A percentile compares a stretch with the other conserved stretches of the same genome.
These are phyloP conservation scores for Seiridium unicorne DNA, from an alignment of 2,329 filamentous ascomycete genomes.

Conservation along the genomic window DNA sequence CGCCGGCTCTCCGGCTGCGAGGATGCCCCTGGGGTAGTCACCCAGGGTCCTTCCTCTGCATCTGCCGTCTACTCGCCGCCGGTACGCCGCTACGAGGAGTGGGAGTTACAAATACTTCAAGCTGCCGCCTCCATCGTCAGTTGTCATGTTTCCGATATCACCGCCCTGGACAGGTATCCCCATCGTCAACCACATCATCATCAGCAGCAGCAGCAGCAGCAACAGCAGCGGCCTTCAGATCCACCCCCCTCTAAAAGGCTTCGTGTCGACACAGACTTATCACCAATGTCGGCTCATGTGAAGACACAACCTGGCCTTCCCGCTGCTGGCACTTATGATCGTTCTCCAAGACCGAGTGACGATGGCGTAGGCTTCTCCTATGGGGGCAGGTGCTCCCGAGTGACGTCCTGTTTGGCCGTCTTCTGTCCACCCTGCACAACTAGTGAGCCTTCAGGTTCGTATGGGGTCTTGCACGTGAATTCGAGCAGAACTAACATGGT, in stretches of 20 bases:
- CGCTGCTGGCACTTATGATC: background rate
- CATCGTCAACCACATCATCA: conserved; percentile 20
- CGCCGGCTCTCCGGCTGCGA: conserved; percentile 40
- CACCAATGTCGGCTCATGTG: conserved; percentile 22
- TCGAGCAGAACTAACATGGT: conserved; percentile 16
- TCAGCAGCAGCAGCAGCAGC: background rate
- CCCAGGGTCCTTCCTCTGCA: conserved; percentile 28
- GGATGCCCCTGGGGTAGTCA: conserved; percentile 32
- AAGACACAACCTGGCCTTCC: conserved; percentile 15
- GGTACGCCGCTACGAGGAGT: conserved; percentile 19
- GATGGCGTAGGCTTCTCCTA: background rate
- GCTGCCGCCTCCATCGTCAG: conserved; percentile 32
- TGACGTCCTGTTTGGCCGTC: conserved; percentile 3
- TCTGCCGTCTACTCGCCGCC: conserved; percentile 20
- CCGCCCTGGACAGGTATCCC: conserved; percentile 28
- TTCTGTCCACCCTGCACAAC: conserved; percentile 14
- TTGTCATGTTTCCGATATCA: conserved; percentile 24
- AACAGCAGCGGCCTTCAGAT: conserved; percentile 12
- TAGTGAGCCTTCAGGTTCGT: conserved; percentile 22
- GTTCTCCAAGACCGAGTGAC: background rate
- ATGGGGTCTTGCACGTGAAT: conserved; percentile 2
- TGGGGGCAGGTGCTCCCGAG: background rate
- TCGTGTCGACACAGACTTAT: conserved; percentile 24
- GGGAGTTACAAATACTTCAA: conserved; percentile 31
- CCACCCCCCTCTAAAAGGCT: conserved; percentile 21